Evolutionary conservation across 2,329 filamentous ascomycete genomes (phyloP), one percentile per base, ranked within the genome.

Genomic region (Colletotrichum sublineola): DNA sequence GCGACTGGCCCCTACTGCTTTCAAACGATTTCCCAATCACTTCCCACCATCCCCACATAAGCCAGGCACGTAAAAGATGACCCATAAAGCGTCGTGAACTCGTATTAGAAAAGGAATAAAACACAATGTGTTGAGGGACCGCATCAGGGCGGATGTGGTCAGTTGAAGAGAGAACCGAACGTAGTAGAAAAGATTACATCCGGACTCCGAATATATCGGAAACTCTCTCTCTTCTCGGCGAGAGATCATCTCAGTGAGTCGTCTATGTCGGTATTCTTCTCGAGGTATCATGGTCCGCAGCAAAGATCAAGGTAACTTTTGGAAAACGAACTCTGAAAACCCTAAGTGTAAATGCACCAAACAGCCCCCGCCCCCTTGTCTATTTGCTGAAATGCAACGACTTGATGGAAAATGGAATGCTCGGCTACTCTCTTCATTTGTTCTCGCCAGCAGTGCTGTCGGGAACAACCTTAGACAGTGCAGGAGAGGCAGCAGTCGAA

Each of bases 401-500:
- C 78, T 76, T 61, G 75, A 76, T 68, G 76, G 76, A 79, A 78
- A 65, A 70, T 77, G 79, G 79, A 75, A 69, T 63, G 61, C 63
- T 69, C 80, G 58, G 42, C 31, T 55, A 57, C 68, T 68, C 68
- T 64, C 67, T 63, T 73, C 68, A 75, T 81, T 90, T 90, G 77
- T 84, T 86, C 67, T 82, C 77, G 61, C 80, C 76, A 61, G 80
- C 81, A 65, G 82, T 68, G 73, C 80, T 84, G 79, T 88, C 88
- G 74, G 88, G 86, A 74, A 86, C 86, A 74, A 86, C 87, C 84
- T 93, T 93, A 75, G 90, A 84, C 79, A 92, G 80, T 71, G 89
- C 88, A 60, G 92, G 92, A 67, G 92, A 93, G 69, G 89, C 90
- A 75, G 90, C 85, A 61, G 90, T 88, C 73, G 91, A 92, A 68